Evolutionary conservation across 2,329 filamentous ascomycete genomes (phyloP).

Genomic region (Ophiostoma triangulosporum): DNA sequence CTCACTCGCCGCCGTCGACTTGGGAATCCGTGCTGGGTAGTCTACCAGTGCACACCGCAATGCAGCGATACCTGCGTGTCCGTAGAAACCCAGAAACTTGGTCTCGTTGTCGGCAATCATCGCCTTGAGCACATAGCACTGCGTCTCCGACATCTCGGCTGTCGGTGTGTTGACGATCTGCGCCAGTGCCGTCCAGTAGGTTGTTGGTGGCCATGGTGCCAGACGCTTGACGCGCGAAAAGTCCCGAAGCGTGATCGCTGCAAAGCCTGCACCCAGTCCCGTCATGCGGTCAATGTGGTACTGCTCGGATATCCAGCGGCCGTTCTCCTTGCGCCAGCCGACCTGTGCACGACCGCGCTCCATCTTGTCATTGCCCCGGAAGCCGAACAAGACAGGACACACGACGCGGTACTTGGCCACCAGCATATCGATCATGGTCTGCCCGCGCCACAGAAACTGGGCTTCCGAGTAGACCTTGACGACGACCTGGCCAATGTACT

Average conservation of each 20-base stretch:
- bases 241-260: slow-evolving; percentile 68
- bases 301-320: slow-evolving; percentile 51
- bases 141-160: slow-evolving; percentile 55
- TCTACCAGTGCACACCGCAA: slow-evolving; percentile 60
- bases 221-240: slow-evolving; percentile 55
- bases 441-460: slow-evolving; percentile 49
- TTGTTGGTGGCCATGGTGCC: slow-evolving; percentile 62
- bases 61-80: slow-evolving; percentile 58
- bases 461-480: slow-evolving; percentile 55
- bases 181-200: slow-evolving; percentile 74
- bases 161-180: slow-evolving; percentile 63
- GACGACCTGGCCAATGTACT: slow-evolving; percentile 57
- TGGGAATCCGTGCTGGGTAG: slow-evolving; percentile 45
- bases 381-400: slow-evolving; percentile 78
- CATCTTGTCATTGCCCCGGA: slow-evolving; percentile 62
- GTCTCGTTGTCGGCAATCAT: slow-evolving; percentile 62
- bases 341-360: slow-evolving; percentile 51
- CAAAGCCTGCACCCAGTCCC: slow-evolving; percentile 72
- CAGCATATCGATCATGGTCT: slow-evolving; percentile 59
- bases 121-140: slow-evolving; percentile 54
- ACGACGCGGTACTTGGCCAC: slow-evolving; percentile 69
- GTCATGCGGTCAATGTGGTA: slow-evolving; percentile 72
- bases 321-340: slow-evolving; percentile 56
- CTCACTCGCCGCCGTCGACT: slow-evolving; percentile 34
- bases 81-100: slow-evolving; percentile 71